Evolutionary conservation across 768 basidiomycete genomes (phyloP).

Genomic region (Krasilnikovozyma curviuscula): DNA sequence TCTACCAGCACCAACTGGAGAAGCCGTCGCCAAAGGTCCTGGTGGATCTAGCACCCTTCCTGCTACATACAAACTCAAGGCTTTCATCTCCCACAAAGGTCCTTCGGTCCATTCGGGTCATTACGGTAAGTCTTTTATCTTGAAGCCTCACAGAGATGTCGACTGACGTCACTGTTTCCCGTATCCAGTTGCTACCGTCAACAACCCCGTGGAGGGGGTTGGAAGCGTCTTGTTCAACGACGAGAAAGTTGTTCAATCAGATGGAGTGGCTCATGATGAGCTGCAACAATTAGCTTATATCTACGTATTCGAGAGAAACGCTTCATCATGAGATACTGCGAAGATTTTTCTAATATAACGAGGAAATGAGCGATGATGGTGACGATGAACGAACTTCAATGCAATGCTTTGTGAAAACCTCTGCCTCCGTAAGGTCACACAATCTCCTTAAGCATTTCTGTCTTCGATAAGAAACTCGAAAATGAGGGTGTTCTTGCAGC

Average conservation of each 20-base stretch:
- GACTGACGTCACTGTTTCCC: no score
- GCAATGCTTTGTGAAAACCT: no score
- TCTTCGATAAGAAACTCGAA: no score
- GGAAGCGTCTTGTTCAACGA: constrained; percentile 89
- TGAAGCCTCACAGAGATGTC: not conserved
- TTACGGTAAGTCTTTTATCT: constrained; percentile 22
- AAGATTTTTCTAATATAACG: no score
- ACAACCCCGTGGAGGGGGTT: constrained; percentile 27
- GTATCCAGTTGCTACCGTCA: constrained; percentile 42
- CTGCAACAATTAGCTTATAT: constrained; percentile 76
- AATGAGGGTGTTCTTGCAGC: no score
- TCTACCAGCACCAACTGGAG: constrained; percentile 11
- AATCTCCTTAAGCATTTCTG: no score
- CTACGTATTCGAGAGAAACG: constrained; percentile 71
- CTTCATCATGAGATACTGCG: no score
- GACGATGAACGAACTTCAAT: no score
- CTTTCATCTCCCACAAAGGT: constrained; percentile 94
- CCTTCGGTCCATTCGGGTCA: constrained; percentile 67
- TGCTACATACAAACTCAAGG: constrained; percentile 60
- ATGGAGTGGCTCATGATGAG: constrained; percentile 56
- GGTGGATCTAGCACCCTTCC: constrained; percentile 47
- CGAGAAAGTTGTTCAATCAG: constrained; percentile 83
- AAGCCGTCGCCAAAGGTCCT: not conserved
- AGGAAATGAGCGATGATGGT: no score
- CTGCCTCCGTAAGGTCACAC: no score